Percentiles rank a stretch among this genome's conserved stretches.
Evolutionary conservation across 352 stramenopile genomes (phyloP).

Genomic region (Globisporangium solare): DNA sequence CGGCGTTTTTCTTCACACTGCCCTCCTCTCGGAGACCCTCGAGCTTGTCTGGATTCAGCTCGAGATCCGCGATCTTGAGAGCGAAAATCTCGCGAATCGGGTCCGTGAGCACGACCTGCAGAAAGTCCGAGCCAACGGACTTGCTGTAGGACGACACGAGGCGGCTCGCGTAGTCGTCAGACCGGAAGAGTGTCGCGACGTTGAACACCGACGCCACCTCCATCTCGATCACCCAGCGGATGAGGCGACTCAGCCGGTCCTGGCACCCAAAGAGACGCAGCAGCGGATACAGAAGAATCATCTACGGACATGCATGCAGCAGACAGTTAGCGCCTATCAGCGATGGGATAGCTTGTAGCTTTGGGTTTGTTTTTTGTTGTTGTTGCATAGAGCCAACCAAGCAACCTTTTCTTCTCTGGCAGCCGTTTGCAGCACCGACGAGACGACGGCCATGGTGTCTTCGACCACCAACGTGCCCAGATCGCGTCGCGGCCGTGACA

Average conservation of each 20-base stretch:
- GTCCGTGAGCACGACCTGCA: conserved; percentile 51
- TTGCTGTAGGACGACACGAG: conserved; percentile 79
- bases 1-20: conserved; percentile 45
- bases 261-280: conserved; percentile 62
- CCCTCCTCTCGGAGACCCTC: conserved; percentile 28
- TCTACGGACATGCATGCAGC: conserved; percentile 16
- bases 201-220: conserved; percentile 71
- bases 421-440: conserved; percentile 71
- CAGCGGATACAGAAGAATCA: conserved; percentile 55
- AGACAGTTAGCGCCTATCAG: neutral
- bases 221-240: conserved; percentile 74
- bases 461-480: conserved; percentile 53
- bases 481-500: conserved; percentile 31
- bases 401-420: conserved; percentile 69
- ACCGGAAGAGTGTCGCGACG: conserved; percentile 74
- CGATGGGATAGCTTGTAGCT: neutral
- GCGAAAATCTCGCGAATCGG: conserved; percentile 60
- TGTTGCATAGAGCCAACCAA: neutral
- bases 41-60: conserved; percentile 56
- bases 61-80: conserved; percentile 65
- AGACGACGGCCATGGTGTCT: conserved; percentile 68
- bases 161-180: conserved; percentile 66
- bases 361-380: too few relatives aligned
- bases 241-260: conserved; percentile 52
- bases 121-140: conserved; percentile 63